Base-by-base conservation (phyloP, 345 rosid species). In the Barbarea vulgaris region DNA sequence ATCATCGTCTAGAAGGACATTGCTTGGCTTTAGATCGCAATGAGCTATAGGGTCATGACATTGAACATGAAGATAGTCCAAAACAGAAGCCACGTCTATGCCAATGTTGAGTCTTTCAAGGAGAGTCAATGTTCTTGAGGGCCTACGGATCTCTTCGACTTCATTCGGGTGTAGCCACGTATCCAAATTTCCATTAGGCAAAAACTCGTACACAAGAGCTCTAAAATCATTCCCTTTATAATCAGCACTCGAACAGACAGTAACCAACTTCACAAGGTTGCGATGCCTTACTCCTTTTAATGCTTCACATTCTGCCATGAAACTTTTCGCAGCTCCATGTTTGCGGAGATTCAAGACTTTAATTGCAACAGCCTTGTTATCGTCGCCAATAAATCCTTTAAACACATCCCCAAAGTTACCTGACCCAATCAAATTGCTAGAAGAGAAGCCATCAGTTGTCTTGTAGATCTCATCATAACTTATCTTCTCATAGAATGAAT, bases 281-380 rank as follows among this genome's bases (percentile, higher is more conserved):
- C 85, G 58, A 53, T 81, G 87, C 22, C 82, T 68, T 25, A 80
- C 48, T 8, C 37, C 78, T 39, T 42, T 28, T 24, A 87, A 39
- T 0, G 83, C 73, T 70, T 85, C 68, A 55, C 87, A 84, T 69
- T 85, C 88, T 11, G 83, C 83, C n/a, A 83, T 6, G 31, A 84
- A 87, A 28, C 85, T 87, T 75, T 69, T 72, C 4, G 39, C 64
- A 17, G 84, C 91, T 58, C 83, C 85, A 55, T 33, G 72, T 46
- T 12, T 64, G 12, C 39, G 6, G 56, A 84, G 77, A 44, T 87
- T 80, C 33, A 87, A 7, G 37, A 85, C 84, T 70, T 85, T 85
- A 4, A 79, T 17, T 1, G 81, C 72, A 56, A 71, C 61, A 46
- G 2, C 17, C 19, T 64, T 55, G 14, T 61, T 36, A 51, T 18